Conservation (phyloP, 1,284 basidiomycete species). For the Singerocomus rubriflavus region DNA sequence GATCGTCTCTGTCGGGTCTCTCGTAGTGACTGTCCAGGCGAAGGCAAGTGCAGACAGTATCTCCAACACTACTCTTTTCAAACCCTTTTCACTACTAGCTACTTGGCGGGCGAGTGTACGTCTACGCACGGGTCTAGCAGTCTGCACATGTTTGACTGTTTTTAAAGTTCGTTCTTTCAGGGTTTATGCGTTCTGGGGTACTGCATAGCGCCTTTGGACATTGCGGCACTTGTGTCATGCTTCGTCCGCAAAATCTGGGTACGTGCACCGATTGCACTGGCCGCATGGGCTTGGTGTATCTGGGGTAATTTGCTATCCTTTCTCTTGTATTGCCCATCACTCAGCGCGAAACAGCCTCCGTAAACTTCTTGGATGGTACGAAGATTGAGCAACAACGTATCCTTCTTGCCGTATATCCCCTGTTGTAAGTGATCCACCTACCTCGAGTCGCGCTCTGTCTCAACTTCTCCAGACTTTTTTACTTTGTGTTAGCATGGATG, state of each 20-base stretch:
- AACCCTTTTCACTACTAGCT: conserved; percentile 46
- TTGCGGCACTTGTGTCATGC: conserved; percentile 84
- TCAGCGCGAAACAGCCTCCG: conserved; percentile 59
- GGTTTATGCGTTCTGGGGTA: conserved; percentile 90
- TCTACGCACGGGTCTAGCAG: conserved; percentile 8
- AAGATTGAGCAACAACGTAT: conserved; percentile 87
- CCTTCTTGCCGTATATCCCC: conserved; percentile 88
- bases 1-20: conserved; percentile 84
- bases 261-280: conserved; percentile 77
- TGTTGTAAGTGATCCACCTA: conserved; percentile 51
- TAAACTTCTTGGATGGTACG: conserved; percentile 93
- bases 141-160: not conserved
- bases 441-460: not conserved
- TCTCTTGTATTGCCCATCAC: not conserved
- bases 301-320: conserved; percentile 66
- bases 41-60: conserved; percentile 49
- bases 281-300: conserved; percentile 91
- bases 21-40: conserved; percentile 89
- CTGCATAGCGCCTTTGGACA: conserved; percentile 85
- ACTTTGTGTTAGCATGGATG: conserved; percentile 91
- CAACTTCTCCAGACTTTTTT: conserved; percentile 58
- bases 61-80: not conserved
- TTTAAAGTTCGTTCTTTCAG: conserved; percentile 89
- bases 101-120: conserved; percentile 91
- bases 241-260: conserved; percentile 86